Evolutionary conservation across 1,284 basidiomycete genomes (phyloP).

Genomic region (Sparassis latifolia): DNA sequence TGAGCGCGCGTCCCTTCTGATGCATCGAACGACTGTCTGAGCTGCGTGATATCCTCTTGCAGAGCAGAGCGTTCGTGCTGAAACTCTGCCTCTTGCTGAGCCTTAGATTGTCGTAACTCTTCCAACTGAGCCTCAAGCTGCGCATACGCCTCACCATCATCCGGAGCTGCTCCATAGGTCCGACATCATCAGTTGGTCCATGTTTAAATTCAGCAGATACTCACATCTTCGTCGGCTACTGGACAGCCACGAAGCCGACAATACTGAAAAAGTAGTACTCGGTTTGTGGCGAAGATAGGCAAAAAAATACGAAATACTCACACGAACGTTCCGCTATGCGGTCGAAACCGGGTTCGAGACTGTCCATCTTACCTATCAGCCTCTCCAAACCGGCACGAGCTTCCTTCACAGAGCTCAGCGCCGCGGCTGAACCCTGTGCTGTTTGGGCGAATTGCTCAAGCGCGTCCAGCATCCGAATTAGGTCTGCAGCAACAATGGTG

Average conservation of each 20-base stretch:
- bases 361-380: conserved; percentile 70
- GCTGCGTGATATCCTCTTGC: conserved; percentile 47
- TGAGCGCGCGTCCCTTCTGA: conserved; percentile 34
- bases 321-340: conserved; percentile 74
- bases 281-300: neutral
- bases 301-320: conserved; percentile 30
- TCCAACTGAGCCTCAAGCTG: conserved; percentile 61
- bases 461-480: conserved; percentile 60
- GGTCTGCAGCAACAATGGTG: conserved; percentile 30
- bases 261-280: conserved; percentile 35
- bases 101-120: conserved; percentile 45
- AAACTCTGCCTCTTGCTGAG: conserved; percentile 45
- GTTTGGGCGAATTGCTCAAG: conserved; percentile 49
- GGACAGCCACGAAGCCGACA: conserved; percentile 65
- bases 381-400: conserved; percentile 57
- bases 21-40: conserved; percentile 39
- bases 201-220: conserved; percentile 20
- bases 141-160: conserved; percentile 65
- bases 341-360: conserved; percentile 71
- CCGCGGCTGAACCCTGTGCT: conserved; percentile 38
- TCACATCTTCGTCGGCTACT: conserved; percentile 62
- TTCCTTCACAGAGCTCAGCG: conserved; percentile 53
- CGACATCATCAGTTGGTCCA: conserved; percentile 3
- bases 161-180: conserved; percentile 40
- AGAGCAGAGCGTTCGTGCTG: conserved; percentile 47